These are phyloP conservation scores for Lachnellula subtilissima DNA, from an alignment of 2,329 filamentous ascomycete species.

Conservation along the genomic window DNA sequence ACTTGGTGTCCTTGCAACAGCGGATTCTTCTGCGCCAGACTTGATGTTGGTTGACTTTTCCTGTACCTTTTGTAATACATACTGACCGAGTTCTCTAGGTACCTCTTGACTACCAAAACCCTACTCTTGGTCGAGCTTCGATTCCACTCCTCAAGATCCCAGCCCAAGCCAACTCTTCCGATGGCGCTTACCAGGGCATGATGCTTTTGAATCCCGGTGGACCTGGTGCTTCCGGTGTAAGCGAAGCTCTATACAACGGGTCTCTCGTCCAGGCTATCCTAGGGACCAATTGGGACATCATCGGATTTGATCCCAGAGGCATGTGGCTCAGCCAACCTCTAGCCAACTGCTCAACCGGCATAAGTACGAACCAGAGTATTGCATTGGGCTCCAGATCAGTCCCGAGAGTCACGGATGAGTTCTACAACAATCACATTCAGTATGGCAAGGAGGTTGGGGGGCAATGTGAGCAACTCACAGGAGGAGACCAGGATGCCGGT, in stretches of 20 bases:
- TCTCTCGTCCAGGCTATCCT: slow-evolving; percentile 32
- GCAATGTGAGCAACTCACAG: background rate
- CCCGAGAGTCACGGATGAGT: slow-evolving; percentile 2
- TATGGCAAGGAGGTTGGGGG: background rate
- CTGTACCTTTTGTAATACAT: background rate
- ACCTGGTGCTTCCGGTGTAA: slow-evolving; percentile 38
- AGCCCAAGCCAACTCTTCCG: slow-evolving; percentile 5
- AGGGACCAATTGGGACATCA: slow-evolving; percentile 36
- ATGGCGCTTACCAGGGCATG: slow-evolving; percentile 8
- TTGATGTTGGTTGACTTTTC: slow-evolving; percentile 11
- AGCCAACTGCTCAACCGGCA: slow-evolving; percentile 39
- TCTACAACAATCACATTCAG: background rate
- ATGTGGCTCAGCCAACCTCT: slow-evolving; percentile 44
- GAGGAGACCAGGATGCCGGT: background rate
- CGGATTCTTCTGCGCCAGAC: slow-evolving; percentile 16
- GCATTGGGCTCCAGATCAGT: background rate
- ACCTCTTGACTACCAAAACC: slow-evolving; percentile 5
- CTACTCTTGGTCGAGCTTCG: slow-evolving; percentile 1
- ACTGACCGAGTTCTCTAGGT: slow-evolving; percentile 3
- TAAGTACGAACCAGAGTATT: background rate
- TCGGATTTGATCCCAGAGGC: slow-evolving; percentile 44
- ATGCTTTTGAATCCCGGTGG: slow-evolving; percentile 38
- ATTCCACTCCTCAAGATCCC: slow-evolving; percentile 9
- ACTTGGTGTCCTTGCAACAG: slow-evolving; percentile 21
- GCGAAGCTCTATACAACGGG: slow-evolving; percentile 26